Percentiles rank a stretch among this genome's conserved stretches.
These are phyloP conservation scores for Penicillium ochrochloron DNA, from an alignment of 495 filamentous ascomycete genomes.

Conservation along the genomic window DNA sequence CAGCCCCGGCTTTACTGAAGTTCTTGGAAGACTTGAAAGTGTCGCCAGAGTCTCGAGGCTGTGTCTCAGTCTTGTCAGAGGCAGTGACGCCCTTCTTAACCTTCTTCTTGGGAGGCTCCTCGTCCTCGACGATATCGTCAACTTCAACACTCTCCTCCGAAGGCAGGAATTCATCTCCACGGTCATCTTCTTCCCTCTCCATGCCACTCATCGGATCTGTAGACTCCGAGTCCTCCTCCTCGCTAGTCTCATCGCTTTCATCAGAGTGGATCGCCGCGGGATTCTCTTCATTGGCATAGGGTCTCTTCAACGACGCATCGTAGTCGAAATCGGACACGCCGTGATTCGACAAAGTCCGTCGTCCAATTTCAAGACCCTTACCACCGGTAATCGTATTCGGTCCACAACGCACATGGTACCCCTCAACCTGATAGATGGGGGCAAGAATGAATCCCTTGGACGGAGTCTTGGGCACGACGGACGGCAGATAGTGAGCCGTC, in stretches of 20 bases:
- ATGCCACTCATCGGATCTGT: not conserved
- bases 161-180: not conserved
- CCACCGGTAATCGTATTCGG: slow-evolving; percentile 10
- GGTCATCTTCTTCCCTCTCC: not conserved
- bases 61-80: not conserved
- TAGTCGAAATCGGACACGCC: slow-evolving; percentile 1
- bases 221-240: not conserved
- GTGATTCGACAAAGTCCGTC: not conserved
- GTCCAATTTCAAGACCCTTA: not conserved
- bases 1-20: not conserved
- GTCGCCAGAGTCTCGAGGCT: not conserved
- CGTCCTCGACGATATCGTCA: slow-evolving; percentile 1
- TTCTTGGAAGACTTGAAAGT: not conserved
- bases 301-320: slow-evolving; percentile 2
- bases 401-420: slow-evolving; percentile 24
- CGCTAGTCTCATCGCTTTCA: not conserved
- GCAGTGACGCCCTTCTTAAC: not conserved
- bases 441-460: not conserved
- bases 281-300: slow-evolving; percentile 1
- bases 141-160: not conserved
- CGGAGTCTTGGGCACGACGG: slow-evolving; percentile 11
- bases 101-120: slow-evolving; percentile 4
- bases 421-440: slow-evolving; percentile 13
- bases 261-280: slow-evolving; percentile 1
- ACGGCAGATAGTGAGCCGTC: slow-evolving; percentile 9